Evolutionary conservation across 768 basidiomycete species (phyloP).

Genomic region (Xerocomellus chrysenteron): DNA sequence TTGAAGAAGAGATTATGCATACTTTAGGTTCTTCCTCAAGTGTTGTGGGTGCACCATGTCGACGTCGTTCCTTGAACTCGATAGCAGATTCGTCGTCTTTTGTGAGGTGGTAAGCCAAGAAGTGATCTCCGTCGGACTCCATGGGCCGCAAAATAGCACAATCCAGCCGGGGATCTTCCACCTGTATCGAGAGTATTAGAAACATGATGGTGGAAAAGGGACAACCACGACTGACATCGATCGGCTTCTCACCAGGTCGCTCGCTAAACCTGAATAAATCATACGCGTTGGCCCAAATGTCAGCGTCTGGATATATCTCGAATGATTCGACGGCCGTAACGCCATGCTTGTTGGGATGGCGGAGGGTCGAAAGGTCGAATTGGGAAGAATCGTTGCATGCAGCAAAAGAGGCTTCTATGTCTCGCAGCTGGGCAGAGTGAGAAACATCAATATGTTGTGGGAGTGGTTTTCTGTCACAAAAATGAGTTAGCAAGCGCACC

Average conservation of each 20-base stretch:
- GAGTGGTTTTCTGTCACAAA: conserved; percentile 45
- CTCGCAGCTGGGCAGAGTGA: conserved; percentile 67
- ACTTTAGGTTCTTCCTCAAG: conserved; percentile 59
- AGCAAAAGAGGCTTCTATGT: conserved; percentile 76
- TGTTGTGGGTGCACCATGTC: conserved; percentile 41
- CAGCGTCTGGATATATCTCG: conserved; percentile 79
- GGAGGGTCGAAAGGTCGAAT: conserved; percentile 57
- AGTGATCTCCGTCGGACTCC: conserved; percentile 86
- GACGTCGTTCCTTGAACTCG: conserved; percentile 60
- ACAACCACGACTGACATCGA: conserved; percentile 51
- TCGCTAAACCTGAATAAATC: conserved; percentile 86
- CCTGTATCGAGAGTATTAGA: conserved; percentile 36
- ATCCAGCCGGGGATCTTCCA: conserved; percentile 77
- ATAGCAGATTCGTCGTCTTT: conserved; percentile 70
- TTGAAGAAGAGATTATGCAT: conserved; percentile 15
- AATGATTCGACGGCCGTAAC: conserved; percentile 78
- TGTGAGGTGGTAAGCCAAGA: conserved; percentile 83
- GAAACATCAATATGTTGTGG: conserved; percentile 65
- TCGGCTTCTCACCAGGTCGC: conserved; percentile 72
- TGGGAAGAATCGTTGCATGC: conserved; percentile 51
- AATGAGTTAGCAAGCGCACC: not conserved
- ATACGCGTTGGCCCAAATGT: conserved; percentile 88
- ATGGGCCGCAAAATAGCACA: conserved; percentile 85
- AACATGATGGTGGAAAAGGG: not conserved
- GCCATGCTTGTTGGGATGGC: conserved; percentile 77